phyloP scores from a whole-genome alignment of 2,329 filamentous ascomycete genomes.

The Cadophora luteo-olivacea region DNA sequence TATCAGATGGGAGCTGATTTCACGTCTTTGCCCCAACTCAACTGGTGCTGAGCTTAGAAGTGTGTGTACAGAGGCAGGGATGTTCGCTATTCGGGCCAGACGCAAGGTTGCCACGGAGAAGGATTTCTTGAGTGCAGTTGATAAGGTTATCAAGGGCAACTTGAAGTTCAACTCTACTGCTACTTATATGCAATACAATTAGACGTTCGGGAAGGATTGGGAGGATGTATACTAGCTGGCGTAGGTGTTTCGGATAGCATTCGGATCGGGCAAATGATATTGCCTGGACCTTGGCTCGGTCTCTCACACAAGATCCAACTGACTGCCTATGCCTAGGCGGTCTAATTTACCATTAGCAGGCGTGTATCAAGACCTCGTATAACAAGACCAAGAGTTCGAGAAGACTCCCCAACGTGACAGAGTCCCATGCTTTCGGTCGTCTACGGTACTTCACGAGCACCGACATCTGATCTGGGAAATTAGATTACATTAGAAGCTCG shows the following conservation, averaged over 20 bases:
- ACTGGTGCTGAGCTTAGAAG: slow-evolving; percentile 95
- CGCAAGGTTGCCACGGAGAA: slow-evolving; percentile 99
- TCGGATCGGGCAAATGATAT: slow-evolving; percentile 29
- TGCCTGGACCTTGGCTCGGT: slow-evolving; percentile 14
- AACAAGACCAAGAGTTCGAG: neutral
- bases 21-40: slow-evolving; percentile 93
- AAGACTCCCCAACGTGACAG: neutral
- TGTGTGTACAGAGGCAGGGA: slow-evolving; percentile 96
- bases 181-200: slow-evolving; percentile 99
- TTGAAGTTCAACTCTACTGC: slow-evolving; percentile 99
- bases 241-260: slow-evolving; percentile 43
- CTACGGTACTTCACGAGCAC: neutral
- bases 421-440: neutral
- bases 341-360: neutral
- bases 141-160: slow-evolving; percentile 99
- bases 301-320: neutral
- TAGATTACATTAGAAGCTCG: neutral
- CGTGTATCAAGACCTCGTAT: neutral
- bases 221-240: slow-evolving; percentile 44
- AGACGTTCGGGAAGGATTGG: slow-evolving; percentile 48
- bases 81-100: slow-evolving; percentile 94
- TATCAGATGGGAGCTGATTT: slow-evolving; percentile 98
- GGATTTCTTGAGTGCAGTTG: slow-evolving; percentile 96
- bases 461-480: neutral
- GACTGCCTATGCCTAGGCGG: neutral